Percentiles rank a stretch among this genome's conserved stretches.
These are phyloP conservation scores for Colletotrichum tropicale DNA, from an alignment of 2,329 filamentous ascomycete species.

Conservation along the genomic window DNA sequence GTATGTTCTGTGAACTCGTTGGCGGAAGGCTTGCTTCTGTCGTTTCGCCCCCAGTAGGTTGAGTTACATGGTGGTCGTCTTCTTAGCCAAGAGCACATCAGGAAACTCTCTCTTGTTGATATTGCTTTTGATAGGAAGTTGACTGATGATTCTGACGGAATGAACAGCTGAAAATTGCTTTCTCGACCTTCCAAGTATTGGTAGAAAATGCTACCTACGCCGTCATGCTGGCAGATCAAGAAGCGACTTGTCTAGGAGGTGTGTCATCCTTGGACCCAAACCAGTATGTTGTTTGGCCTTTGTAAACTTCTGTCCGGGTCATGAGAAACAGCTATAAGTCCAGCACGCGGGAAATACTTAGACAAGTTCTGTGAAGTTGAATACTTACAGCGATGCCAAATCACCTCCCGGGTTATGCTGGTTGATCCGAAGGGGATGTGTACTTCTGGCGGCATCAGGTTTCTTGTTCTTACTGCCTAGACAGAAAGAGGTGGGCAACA, in stretches of 20 bases:
- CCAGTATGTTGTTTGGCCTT: not conserved
- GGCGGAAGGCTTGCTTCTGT: not conserved
- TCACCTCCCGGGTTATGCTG: not conserved
- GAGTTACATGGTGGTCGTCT: not conserved
- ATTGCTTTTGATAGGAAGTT: not conserved
- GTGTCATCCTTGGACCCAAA: not conserved
- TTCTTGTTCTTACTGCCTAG: not conserved
- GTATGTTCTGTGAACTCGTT: not conserved
- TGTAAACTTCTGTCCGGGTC: not conserved
- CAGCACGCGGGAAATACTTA: not conserved
- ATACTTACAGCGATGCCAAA: not conserved
- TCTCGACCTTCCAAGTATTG: not conserved
- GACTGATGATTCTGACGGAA: not conserved
- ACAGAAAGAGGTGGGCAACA: not conserved
- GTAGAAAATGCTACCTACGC: not conserved
- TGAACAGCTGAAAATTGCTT: not conserved
- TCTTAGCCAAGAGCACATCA: not conserved
- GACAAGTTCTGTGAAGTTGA: not conserved
- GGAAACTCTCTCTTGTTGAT: not conserved
- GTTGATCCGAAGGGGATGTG: not conserved
- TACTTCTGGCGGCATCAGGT: not conserved
- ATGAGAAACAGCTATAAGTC: not conserved
- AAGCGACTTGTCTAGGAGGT: not conserved
- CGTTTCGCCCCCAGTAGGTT: not conserved
- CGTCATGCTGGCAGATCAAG: not conserved